Conservation (phyloP, 495 filamentous ascomycete genomes). For the Annulohypoxylon stygium region DNA sequence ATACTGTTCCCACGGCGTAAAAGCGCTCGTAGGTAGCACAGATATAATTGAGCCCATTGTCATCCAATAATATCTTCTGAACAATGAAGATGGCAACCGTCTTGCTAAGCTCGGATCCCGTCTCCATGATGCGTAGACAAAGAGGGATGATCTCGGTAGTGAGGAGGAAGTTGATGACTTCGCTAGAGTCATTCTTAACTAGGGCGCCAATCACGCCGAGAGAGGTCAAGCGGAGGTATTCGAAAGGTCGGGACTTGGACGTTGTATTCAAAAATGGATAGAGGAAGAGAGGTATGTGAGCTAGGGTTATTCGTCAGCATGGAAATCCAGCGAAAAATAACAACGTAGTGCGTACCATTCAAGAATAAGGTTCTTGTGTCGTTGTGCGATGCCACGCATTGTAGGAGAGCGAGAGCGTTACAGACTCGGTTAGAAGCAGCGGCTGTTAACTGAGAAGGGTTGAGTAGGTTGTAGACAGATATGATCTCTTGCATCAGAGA, state of each 20-base stretch:
- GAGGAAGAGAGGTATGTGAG: constrained; percentile 98
- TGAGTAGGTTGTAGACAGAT: constrained; percentile 95
- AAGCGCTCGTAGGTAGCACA: constrained; percentile 99
- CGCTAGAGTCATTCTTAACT: constrained; percentile 98
- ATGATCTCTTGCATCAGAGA: constrained; percentile 98
- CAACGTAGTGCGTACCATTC: constrained; percentile 73
- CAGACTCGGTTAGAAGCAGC: constrained; percentile 97
- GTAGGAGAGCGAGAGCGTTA: constrained; percentile 95
- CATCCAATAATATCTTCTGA: constrained; percentile 98
- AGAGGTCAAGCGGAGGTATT: constrained; percentile 96
- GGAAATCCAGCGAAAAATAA: not conserved
- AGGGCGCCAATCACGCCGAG: constrained; percentile 98
- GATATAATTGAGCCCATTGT: constrained; percentile 97
- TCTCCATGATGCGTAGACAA: constrained; percentile 99
- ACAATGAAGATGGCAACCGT: constrained; percentile 99
- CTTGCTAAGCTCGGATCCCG: constrained; percentile 97
- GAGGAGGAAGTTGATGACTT: constrained; percentile 98
- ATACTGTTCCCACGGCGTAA: constrained; percentile 96
- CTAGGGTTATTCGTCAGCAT: constrained; percentile 61
- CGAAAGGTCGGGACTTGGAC: constrained; percentile 97
- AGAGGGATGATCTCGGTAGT: constrained; percentile 99
- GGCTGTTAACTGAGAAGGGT: constrained; percentile 95
- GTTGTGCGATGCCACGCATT: constrained; percentile 98
- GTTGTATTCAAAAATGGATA: constrained; percentile 99
- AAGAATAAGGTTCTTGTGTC: constrained; percentile 94